Evolutionary conservation across 164 flowering plant species (phyloP), one percentile per base, ranked within the genome.

Genomic region (Macadamia tetraphylla): DNA sequence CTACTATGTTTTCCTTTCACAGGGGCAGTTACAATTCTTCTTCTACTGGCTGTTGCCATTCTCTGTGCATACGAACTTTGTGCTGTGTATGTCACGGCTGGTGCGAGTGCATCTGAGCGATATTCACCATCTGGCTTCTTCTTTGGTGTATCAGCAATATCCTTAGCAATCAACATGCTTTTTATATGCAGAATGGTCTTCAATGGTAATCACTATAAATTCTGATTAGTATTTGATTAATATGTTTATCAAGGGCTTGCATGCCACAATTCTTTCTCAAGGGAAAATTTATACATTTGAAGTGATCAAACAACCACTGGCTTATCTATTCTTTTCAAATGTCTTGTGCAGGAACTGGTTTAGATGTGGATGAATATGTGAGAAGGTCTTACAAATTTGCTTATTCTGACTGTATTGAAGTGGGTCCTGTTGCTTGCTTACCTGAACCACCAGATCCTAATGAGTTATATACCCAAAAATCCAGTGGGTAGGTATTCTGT

Each of bases 101-200:
- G 99, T 64, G 76, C 84, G 62, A 85, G 74, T 60, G 90, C 94
- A 68, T 82, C 99, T 58, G 82, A 87, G 69, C 83, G 81, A 60
- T 92, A 92, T 80, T 92, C 99, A 29, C 95, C 98, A 65, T 91
- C 99, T 67, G 98, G 99, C 43, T 92, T 95, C 87, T 95, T 95
- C 80, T 92, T 95, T 83, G 99, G 99, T 73, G 97, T 95, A 58
- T 95, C 99, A 40, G 99, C 98, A 29, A 85, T 95, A 79, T 88
- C 99, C 63, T 83, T 95, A 58, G 99, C 99, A 51, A 83, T 92
- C 81, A 95, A 95, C 79, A 95, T 95, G 98, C 97, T 95, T 62
- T 95, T 95, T 72, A 92, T 95, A 58, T 95, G 99, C 83, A 80
- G 97, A 72, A 95, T 95, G 97, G 88, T 91, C 66, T 95, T 95